Base-by-base conservation (phyloP, 129 eudicot species). In the Pulicaria dysenterica region DNA sequence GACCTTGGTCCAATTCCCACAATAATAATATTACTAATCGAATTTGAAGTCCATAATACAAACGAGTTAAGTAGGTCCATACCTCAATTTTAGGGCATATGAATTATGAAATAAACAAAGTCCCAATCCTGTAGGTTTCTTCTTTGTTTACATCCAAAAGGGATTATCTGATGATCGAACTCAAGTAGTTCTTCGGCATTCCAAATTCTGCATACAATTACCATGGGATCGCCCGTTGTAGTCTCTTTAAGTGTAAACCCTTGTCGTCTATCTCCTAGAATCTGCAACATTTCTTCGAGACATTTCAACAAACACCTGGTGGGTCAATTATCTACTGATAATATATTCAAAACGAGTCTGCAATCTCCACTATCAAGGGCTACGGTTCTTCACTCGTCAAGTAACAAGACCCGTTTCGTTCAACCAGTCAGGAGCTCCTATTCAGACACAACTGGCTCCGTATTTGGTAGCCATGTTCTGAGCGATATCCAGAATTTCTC, bases 261-360 rank as follows among this genome's bases (percentile, higher is more conserved):
- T 16, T 58, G 68, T 14, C 67, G 69, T 31, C 63, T 60, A 13
- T 2, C 68, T 5, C 43, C 71, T 24, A 54, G 17, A n/a, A 70
- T 43, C 31, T 40, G 39, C 78, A 50, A 36, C 16, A 5, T 75
- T 68, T 79, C 91, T 12, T 38, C 76, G 79, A 87, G 87, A 67
- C 95, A 68, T 74, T 83, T 82, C 50, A 70, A 77, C 98, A 87
- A 92, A 85, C 96, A 83, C 37, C 12, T 86, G 41, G 79, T 72
- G 64, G 71, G 83, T 85, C 71, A 41, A 15, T 39, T 67, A 6
- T 74, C 70, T 37, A 50, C 17, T 41, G 42, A n/a, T 19, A 57
- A 19, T 64, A 63, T 64, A 78, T 58, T 58, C 36, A 66, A 60
- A 48, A 19, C 69, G 4, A 47, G 65, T 31, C 70, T 59, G 31